Evolutionary conservation across 257 asterid genomes (phyloP), one percentile per base, ranked within the genome.

Genomic region (Nicotiana otophora): DNA sequence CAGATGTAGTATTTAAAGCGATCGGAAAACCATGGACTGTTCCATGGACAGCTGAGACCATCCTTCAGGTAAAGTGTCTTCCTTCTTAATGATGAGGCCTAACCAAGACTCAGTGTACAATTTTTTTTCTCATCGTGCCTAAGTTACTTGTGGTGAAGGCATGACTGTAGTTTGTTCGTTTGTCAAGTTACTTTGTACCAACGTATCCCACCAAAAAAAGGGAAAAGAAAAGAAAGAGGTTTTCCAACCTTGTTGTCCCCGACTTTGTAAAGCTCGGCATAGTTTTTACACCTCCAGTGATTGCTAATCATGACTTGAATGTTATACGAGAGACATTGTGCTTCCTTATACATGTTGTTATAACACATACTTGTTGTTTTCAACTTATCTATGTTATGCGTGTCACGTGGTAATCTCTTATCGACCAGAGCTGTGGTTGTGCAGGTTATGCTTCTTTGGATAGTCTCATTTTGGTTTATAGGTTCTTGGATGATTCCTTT

Each of bases 401-500:
- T 16, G 1, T 48, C 66, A 51, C 33, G 10, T 33, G 10, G 64
- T 57, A 34, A 14, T 4, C 14, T n/a, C 68, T 78, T 66, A 83
- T 39, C 5, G 9, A 58, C 70, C 76, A 70, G 51, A 23, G 54
- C 57, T 20, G 30, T 78, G 72, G 66, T 80, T 33, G 55, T 68
- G 84, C 86, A 95, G 99, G 99, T 96, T 78, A 92, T 94, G 23
- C 97, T 96, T 79, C 97, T 96, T 53, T 94, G 99, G 99, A 88
- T 92, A 19, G 75, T 92, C 51, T 91, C 98, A n/a, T 96, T 94
- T 92, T 96, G 98, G 99, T 96, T 94, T 17, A 95, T 96, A 46
- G 99, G 99, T 42, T 93, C 97, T 10, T 96, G 98, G 99, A 88
- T 96, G 97, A 92, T 96, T 75, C 99, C 99, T 0, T 92, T 96